Conservation (phyloP, 495 filamentous ascomycete genomes). For the Penicillium paxilli region DNA sequence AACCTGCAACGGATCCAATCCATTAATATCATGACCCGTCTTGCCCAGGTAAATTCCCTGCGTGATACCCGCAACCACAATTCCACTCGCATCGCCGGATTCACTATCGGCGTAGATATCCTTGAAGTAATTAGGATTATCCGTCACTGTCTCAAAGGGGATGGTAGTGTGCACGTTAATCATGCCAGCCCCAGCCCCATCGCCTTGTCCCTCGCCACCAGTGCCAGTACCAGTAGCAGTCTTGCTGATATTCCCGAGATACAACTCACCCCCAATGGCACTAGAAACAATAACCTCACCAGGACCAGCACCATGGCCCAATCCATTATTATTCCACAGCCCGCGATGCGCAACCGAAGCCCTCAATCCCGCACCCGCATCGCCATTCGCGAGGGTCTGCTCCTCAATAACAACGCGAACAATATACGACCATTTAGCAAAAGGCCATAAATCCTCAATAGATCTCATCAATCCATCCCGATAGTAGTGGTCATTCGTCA, state of each 20-base stretch:
- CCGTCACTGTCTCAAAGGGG: slow-evolving; percentile 44
- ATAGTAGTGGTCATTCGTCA: slow-evolving; percentile 63
- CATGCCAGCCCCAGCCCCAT: no score
- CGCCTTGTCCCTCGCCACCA: no score
- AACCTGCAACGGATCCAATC: slow-evolving; percentile 46
- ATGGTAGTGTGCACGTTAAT: slow-evolving; percentile 42
- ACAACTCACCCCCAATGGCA: slow-evolving; percentile 36
- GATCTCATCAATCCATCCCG: slow-evolving; percentile 44
- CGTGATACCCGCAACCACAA: slow-evolving; percentile 51
- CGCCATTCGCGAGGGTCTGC: slow-evolving; percentile 2
- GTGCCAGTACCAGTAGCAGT: no score
- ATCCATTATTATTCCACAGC: slow-evolving; percentile 56
- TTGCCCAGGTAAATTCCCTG: slow-evolving; percentile 34
- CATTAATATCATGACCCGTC: slow-evolving; percentile 34
- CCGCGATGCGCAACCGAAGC: slow-evolving; percentile 42
- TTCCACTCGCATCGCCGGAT: slow-evolving; percentile 52
- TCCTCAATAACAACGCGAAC: slow-evolving; percentile 34
- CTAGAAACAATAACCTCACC: slow-evolving; percentile 51
- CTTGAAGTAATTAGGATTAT: slow-evolving; percentile 58
- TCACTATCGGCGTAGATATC: slow-evolving; percentile 46
- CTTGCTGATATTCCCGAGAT: no score
- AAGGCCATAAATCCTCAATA: slow-evolving; percentile 36
- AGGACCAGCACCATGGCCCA: slow-evolving; percentile 51
- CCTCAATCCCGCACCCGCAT: slow-evolving; percentile 34
- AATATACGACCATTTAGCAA: slow-evolving; percentile 41